Percentiles rank a stretch among this genome's conserved stretches.
Conservation (phyloP, 805 yeast species). For the Metschnikowia gruessii region DNA sequence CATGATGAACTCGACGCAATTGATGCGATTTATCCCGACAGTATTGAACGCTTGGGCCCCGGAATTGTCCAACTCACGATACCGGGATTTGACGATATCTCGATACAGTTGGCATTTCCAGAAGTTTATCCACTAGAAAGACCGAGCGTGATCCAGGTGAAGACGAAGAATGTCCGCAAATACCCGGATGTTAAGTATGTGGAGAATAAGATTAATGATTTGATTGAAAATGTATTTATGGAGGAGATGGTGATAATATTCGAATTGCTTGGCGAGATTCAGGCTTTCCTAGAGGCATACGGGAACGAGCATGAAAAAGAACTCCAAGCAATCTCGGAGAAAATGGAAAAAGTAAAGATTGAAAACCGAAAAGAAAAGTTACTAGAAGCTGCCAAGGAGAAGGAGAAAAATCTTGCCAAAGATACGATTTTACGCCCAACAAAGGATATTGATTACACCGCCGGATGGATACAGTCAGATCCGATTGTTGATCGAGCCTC, state of each 20-base stretch:
- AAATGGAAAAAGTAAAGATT: constrained; percentile 25
- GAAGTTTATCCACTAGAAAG: constrained; percentile 59
- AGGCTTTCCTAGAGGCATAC: constrained; percentile 42
- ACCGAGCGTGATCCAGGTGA: constrained; percentile 65
- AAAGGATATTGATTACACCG: constrained; percentile 44
- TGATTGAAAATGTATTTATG: constrained; percentile 46
- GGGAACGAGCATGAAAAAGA: constrained; percentile 10
- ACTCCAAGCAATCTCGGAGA: constrained; percentile 6
- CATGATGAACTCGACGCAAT: constrained; percentile 76
- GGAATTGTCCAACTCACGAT: constrained; percentile 46
- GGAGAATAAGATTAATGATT: constrained; percentile 45
- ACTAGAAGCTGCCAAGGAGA: constrained; percentile 1
- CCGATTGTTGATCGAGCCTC: constrained; percentile 82
- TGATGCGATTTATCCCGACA: constrained; percentile 81
- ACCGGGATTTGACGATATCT: constrained; percentile 61
- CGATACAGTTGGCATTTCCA: constrained; percentile 72
- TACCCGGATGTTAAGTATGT: constrained; percentile 46
- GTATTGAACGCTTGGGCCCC: constrained; percentile 39
- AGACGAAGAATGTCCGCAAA: constrained; percentile 28
- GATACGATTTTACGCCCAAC: background rate
- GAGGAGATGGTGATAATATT: constrained; percentile 74
- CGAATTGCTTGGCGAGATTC: constrained; percentile 70
- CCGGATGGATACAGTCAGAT: constrained; percentile 75
- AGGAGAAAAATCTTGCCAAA: background rate
- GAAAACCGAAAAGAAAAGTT: constrained; percentile 2